Evolutionary conservation across 371 early-diverging fungal species (phyloP).

Genomic region (Circinella umbellata): DNA sequence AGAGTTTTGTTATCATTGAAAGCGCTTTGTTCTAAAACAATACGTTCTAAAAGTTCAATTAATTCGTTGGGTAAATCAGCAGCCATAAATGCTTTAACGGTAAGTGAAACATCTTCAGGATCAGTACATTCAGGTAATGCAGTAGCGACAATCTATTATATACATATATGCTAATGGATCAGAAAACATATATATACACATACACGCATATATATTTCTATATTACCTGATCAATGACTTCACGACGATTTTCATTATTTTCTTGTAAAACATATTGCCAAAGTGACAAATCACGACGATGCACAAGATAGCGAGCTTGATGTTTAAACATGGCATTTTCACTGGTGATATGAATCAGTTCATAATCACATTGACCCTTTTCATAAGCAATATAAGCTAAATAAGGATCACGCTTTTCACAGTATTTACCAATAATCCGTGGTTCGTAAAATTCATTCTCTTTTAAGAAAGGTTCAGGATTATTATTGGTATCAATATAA

Average conservation of each 20-base stretch:
- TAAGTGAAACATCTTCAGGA: slow-evolving; percentile 95
- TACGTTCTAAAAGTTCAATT: slow-evolving; percentile 95
- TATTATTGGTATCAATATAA: slow-evolving; percentile 98
- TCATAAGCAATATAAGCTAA: slow-evolving; percentile 96
- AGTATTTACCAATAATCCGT: slow-evolving; percentile 92
- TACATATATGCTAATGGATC: neutral
- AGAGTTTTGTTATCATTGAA: slow-evolving; percentile 96
- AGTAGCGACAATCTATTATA: slow-evolving; percentile 69
- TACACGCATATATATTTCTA: neutral
- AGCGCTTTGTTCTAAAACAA: slow-evolving; percentile 88
- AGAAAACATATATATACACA: neutral
- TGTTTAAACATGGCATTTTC: slow-evolving; percentile 99
- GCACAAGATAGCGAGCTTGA: slow-evolving; percentile 95
- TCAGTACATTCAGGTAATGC: slow-evolving; percentile 95
- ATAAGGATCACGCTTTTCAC: slow-evolving; percentile 97
- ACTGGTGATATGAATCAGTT: slow-evolving; percentile 92
- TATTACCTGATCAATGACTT: slow-evolving; percentile 89
- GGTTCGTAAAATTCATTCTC: slow-evolving; percentile 93
- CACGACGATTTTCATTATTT: slow-evolving; percentile 82
- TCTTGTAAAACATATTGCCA: slow-evolving; percentile 87
- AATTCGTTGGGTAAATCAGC: slow-evolving; percentile 95
- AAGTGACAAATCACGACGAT: slow-evolving; percentile 82
- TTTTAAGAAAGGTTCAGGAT: slow-evolving; percentile 94
- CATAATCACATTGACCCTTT: slow-evolving; percentile 93
- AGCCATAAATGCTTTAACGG: slow-evolving; percentile 98